phyloP scores from a whole-genome alignment of 345 rosid species.

The Cardiospermum halicacabum region DNA sequence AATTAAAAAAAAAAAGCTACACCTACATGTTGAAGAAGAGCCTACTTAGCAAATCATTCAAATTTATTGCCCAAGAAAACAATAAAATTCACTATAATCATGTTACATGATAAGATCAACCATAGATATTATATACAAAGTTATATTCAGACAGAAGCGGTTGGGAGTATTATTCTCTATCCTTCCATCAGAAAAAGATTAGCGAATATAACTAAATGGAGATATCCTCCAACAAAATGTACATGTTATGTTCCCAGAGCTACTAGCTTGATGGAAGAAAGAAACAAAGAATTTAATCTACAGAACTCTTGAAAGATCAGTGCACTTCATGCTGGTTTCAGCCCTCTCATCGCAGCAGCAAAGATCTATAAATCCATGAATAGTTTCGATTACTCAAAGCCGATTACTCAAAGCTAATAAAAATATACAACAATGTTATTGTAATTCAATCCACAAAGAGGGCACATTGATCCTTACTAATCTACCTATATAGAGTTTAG shows the following conservation, averaged over 20 bases:
- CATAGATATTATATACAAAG: too few relatives aligned
- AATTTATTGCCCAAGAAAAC: too few relatives aligned
- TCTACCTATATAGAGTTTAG: background rate
- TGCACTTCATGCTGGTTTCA: conserved; percentile 28
- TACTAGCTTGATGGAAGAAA: too few relatives aligned
- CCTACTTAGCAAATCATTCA: too few relatives aligned
- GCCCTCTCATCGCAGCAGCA: conserved; percentile 39
- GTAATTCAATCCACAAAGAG: background rate
- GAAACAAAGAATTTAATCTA: background rate
- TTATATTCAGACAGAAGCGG: too few relatives aligned
- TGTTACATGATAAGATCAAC: too few relatives aligned
- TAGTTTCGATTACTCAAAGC: conserved; percentile 3
- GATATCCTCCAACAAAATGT: background rate
- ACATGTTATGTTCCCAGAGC: background rate
- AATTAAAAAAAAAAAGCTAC: too few relatives aligned
- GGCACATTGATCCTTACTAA: background rate
- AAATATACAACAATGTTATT: background rate
- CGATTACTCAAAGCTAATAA: background rate
- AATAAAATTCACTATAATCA: too few relatives aligned
- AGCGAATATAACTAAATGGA: too few relatives aligned
- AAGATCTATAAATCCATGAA: conserved; percentile 28
- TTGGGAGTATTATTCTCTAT: too few relatives aligned
- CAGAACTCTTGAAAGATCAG: background rate
- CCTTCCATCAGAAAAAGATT: too few relatives aligned
- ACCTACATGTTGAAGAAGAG: too few relatives aligned